A percentile compares a stretch with the other conserved stretches of the same genome.
Evolutionary conservation across 768 basidiomycete species (phyloP).

Genomic region (Sarcodon sp.): DNA sequence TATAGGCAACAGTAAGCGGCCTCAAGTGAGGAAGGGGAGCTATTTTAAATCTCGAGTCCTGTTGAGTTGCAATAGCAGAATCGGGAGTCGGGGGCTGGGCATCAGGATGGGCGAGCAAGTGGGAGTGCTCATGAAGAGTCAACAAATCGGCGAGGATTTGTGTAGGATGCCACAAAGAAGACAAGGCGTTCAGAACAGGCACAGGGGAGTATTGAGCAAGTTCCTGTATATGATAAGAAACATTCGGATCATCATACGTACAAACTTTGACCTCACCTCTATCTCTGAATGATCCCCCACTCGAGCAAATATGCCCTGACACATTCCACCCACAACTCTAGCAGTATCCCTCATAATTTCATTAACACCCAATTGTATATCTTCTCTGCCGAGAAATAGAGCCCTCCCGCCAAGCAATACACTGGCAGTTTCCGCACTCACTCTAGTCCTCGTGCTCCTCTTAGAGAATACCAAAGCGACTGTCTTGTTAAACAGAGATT

Average conservation of each 20-base stretch:
- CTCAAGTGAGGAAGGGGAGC: constrained; percentile 39
- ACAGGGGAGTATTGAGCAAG: constrained; percentile 83
- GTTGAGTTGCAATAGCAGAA: background rate
- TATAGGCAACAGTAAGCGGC: constrained; percentile 82
- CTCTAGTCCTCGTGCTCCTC: constrained; percentile 83
- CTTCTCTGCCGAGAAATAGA: constrained; percentile 78
- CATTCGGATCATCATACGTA: background rate
- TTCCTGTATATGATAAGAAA: constrained; percentile 37
- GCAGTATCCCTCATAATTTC: constrained; percentile 79
- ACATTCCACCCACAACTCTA: constrained; percentile 87
- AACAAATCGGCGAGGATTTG: constrained; percentile 90
- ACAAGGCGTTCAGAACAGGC: constrained; percentile 93
- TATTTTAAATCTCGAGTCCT: background rate
- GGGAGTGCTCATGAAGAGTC: constrained; percentile 70
- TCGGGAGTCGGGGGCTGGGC: background rate
- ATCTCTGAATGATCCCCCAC: constrained; percentile 90
- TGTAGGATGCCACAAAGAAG: constrained; percentile 92
- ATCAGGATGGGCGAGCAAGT: constrained; percentile 29
- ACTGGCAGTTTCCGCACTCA: constrained; percentile 78
- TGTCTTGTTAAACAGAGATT: constrained; percentile 70
- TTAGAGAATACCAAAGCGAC: constrained; percentile 90
- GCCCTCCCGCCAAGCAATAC: constrained; percentile 76
- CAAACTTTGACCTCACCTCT: constrained; percentile 42
- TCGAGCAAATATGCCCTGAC: constrained; percentile 92
- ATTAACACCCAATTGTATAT: constrained; percentile 95